A percentile compares a stretch with the other conserved stretches of the same genome.
Evolutionary conservation across 352 stramenopile species (phyloP).

Genomic region (Globisporangium sylvaticum): DNA sequence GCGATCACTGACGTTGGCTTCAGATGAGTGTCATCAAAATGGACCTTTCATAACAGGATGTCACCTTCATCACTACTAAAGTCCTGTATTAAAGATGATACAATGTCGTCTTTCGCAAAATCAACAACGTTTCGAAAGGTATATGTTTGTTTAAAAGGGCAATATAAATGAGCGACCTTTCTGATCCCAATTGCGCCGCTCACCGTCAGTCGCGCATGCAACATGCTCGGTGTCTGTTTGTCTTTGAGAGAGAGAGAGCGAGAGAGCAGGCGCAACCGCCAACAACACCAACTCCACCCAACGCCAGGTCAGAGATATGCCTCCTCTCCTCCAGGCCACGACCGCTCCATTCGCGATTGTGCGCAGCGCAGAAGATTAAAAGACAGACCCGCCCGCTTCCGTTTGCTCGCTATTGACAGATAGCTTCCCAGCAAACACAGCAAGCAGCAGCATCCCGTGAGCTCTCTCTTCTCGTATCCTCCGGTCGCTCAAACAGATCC

Average conservation of each 20-base stretch:
- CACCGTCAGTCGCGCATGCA: not conserved
- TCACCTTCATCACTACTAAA: not conserved
- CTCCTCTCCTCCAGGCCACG: not conserved
- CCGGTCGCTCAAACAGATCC: too few species aligned
- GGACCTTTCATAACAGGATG: not conserved
- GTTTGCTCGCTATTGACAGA: not conserved
- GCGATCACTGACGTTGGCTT: not conserved
- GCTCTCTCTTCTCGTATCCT: not conserved
- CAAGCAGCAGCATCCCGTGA: not conserved
- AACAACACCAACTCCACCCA: not conserved
- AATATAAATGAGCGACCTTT: not conserved
- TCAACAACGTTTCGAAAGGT: not conserved
- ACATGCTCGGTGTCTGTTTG: not conserved
- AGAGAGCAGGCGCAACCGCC: not conserved
- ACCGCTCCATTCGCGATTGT: not conserved
- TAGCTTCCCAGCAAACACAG: not conserved
- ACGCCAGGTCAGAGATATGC: not conserved
- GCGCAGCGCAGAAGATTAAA: constrained; percentile 2
- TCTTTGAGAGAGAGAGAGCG: not conserved
- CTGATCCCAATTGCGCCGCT: not conserved
- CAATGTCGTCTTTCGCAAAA: not conserved
- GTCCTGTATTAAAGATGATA: not conserved
- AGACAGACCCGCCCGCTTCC: not conserved
- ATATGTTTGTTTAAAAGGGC: not conserved
- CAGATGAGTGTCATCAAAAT: not conserved